Conservation (phyloP, 306 rosid species). For the Vigna mungo region DNA sequence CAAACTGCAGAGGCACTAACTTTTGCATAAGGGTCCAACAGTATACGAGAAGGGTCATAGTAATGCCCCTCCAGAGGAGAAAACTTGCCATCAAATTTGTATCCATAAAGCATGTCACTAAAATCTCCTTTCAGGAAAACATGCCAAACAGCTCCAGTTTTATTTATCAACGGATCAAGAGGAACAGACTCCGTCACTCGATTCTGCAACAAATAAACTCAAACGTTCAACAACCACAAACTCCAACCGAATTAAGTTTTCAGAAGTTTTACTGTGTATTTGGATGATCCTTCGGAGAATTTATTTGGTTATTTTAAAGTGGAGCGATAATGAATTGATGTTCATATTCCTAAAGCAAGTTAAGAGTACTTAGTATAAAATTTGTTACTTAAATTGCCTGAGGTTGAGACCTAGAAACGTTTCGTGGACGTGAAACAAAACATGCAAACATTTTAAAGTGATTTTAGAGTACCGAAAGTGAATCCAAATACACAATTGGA, state of each 20-base stretch:
- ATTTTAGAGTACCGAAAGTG: neutral
- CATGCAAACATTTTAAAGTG: neutral
- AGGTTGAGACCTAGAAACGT: neutral
- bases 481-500: neutral
- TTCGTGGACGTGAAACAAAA: neutral
- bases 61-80: conserved; percentile 75
- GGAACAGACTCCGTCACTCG: conserved; percentile 69
- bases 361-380: neutral
- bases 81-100: conserved; percentile 78
- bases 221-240: conserved; percentile 1
- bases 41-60: conserved; percentile 68
- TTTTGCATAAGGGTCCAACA: conserved; percentile 93
- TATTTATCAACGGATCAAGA: conserved; percentile 73
- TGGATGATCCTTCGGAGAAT: neutral
- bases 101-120: conserved; percentile 78
- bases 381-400: neutral
- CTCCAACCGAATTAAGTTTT: neutral
- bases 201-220: conserved; percentile 61
- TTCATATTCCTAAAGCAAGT: neutral
- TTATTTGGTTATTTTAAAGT: neutral
- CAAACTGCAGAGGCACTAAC: conserved; percentile 54
- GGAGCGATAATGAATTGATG: neutral
- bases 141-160: conserved; percentile 93
- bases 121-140: conserved; percentile 84
- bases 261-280: neutral